Base-by-base conservation (phyloP, 75 land plant genomes). In the Larix kaempferi region DNA sequence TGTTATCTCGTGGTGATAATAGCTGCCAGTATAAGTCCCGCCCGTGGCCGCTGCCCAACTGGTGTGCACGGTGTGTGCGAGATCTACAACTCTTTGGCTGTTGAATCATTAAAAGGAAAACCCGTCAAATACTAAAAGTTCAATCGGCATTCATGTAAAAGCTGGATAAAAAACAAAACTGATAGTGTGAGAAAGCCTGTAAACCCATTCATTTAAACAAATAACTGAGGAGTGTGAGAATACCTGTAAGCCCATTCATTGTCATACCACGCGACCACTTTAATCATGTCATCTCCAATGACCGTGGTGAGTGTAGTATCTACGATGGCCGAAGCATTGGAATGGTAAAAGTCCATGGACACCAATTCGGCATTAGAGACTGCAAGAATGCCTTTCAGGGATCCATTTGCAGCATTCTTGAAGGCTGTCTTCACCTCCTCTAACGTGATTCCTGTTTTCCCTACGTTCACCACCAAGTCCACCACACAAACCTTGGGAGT, bases 191-290 rank as follows among this genome's bases (percentile, higher is more conserved):
- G 33, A 29, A 29, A 0, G 33, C 33, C 33, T 29, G 1, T 29
- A 29, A 29, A 29, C 0, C 0, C 0, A 29, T 29, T 29, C 33
- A 29, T 29, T 29, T 0, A 29, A 29, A 29, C 1, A 29, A 1
- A 29, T 29, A 29, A 29, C 0, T 0, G 1, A 29, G 33, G 33
- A 29, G 1, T 29, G 33, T 29, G 33, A 29, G 49, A 44, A 44
- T 56, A 88, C 81, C 91, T 90, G 91, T 95, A 95, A 25, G 95
- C 98, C 98, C 98, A 95, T 57, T 95, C 98, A 76, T 95, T 92
- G 77, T 95, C 98, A 74, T 93, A 95, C 98, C 98, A 95, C 19
- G 98, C 98, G 13, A 95, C 94, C 14, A 95, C 98, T 86, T 93
- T 95, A 19, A 95, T 91, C 95, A 93, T 89, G 74, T 95, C 98